Conservation (phyloP, 257 asterid species). For the Ophiorrhiza pumila region DNA sequence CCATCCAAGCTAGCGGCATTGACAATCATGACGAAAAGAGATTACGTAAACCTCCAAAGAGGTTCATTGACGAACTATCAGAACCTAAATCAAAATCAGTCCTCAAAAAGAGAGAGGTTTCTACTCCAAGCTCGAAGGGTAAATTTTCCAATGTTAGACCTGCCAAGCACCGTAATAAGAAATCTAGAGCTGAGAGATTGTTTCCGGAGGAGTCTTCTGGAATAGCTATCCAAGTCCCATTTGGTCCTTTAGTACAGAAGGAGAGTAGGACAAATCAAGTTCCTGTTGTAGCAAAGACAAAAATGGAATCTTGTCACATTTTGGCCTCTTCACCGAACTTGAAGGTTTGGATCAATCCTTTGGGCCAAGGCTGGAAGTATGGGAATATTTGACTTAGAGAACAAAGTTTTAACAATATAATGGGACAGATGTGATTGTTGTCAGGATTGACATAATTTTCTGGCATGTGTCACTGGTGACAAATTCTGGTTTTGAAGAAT, state of each 20-base stretch:
- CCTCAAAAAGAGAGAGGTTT: constrained; percentile 42
- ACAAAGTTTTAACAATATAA: not conserved
- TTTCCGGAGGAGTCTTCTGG: constrained; percentile 55
- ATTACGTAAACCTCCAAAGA: constrained; percentile 82
- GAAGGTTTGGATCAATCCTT: constrained; percentile 5
- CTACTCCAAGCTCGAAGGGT: constrained; percentile 40
- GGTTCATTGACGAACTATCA: constrained; percentile 78
- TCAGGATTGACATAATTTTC: not conserved
- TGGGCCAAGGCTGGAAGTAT: not conserved
- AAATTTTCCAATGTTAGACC: constrained; percentile 40
- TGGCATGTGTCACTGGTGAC: not conserved
- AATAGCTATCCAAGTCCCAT: constrained; percentile 92
- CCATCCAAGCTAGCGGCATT: constrained; percentile 21
- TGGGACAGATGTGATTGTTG: not conserved
- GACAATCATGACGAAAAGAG: constrained; percentile 56
- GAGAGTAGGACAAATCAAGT: constrained; percentile 38
- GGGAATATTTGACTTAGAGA: not conserved
- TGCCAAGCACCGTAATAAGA: constrained; percentile 43
- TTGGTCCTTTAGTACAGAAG: constrained; percentile 57
- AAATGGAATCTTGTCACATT: not conserved
- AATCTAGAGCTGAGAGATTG: constrained; percentile 35
- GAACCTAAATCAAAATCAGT: constrained; percentile 40
- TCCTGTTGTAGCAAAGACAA: constrained; percentile 19
- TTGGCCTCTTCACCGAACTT: not conserved
- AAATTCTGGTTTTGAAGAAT: not conserved